Conservation (phyloP, 2,329 filamentous ascomycete species). For the Calonectria montana region DNA sequence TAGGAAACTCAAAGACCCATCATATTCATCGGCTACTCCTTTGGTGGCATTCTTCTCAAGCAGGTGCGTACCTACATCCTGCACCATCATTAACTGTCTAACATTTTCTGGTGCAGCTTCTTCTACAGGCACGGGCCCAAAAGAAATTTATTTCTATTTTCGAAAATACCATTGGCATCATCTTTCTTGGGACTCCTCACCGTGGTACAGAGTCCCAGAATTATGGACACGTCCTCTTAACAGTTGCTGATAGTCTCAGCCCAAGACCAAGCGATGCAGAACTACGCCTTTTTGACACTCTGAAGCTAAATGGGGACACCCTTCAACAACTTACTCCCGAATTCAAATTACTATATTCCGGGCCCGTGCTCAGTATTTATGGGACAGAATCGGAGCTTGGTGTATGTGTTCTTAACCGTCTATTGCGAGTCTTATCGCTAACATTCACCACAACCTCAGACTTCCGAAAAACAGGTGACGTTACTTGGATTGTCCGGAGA, state of each 20-base stretch:
- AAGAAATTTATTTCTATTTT: background rate
- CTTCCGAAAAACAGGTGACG: background rate
- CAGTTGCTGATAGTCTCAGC: background rate
- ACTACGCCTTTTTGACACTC: background rate
- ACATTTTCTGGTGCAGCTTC: background rate
- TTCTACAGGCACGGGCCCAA: background rate
- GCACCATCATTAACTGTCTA: background rate
- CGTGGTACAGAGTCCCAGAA: background rate
- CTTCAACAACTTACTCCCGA: background rate
- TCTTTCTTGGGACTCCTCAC: conserved; percentile 7
- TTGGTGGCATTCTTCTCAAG: conserved; percentile 7
- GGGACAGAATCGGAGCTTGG: background rate
- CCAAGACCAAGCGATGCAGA: background rate
- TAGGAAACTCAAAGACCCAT: conserved; percentile 7
- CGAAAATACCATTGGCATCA: background rate
- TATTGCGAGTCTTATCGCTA: background rate
- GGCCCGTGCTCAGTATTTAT: background rate
- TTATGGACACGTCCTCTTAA: background rate
- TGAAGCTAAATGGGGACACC: background rate
- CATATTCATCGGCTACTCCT: conserved; percentile 7
- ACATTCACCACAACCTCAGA: background rate
- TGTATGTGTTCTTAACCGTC: background rate
- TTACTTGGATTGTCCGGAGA: background rate
- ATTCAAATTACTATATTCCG: background rate
- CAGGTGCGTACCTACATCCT: background rate